Base-by-base conservation (phyloP, 495 filamentous ascomycete species). In the Penicillium robsamsonii region DNA sequence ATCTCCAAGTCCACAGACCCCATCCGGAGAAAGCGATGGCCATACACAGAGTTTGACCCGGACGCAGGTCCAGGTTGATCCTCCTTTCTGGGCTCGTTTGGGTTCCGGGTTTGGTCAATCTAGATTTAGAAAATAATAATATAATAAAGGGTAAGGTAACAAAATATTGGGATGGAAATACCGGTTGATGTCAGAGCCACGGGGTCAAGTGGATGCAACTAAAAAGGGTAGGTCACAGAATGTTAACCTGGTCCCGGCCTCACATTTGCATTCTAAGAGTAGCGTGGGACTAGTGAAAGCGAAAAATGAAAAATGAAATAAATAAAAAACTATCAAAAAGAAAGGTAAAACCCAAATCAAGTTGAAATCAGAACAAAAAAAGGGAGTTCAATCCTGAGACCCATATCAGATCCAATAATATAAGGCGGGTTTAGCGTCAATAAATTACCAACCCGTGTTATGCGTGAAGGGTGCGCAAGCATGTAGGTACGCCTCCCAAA, bases 61-160 rank as follows among this genome's bases (percentile, higher is more conserved):
- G 70, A 75, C 71, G 72, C 72, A 77, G 72, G 74, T 74, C 71
- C 74, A 73, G 74, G 70, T 62, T 72, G 74, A 76, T 75, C 74
- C 72, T 75, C 70, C 70, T 70, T 73, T 71, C 66, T 67, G 62
- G 66, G 58, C 66, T 72, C 60, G 70, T 73, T 73, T 73, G 65
- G 67, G 61, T 22, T 67, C 69, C 67, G 66, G 65, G 63, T 68
- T 67, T 66, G 63, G 67, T 65, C 61, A 46, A 66, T 62, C 63
- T 62, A 63, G 62, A 57, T 64, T 68, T 59, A 65, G 54, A 57
- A 59, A 60, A 57, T 35, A 57, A 45, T 22, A 53, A 40, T 33
- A 29, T 37, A 47, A 53, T 47, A 45, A 53, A 55, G 12, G 43
- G 22, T 13, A 30, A 50, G 46, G 37, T 42, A 56, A 38, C 31